These are phyloP conservation scores for Tricholoma saponaceum DNA, from an alignment of 768 basidiomycete genomes.

Conservation along the genomic window DNA sequence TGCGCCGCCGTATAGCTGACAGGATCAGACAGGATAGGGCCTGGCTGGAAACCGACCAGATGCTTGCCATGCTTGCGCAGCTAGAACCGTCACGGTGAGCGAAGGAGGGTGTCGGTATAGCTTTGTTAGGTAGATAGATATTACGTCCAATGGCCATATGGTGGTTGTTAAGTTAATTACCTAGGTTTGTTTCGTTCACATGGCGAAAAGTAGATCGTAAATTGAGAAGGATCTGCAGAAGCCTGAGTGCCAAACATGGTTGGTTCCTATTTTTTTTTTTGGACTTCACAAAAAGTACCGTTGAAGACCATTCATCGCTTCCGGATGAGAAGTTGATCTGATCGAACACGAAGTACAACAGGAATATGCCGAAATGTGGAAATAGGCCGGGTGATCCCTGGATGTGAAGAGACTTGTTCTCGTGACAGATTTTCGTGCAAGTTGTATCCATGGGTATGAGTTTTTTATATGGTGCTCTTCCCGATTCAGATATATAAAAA, in stretches of 20 bases:
- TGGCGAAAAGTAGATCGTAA: conserved; percentile 15
- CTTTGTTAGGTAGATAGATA: no score
- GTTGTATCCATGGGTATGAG: conserved; percentile 18
- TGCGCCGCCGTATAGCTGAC: conserved; percentile 38
- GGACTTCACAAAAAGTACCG: conserved; percentile 30
- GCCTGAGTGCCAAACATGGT: no score
- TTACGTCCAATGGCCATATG: background rate
- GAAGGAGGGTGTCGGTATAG: background rate
- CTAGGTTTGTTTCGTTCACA: conserved; percentile 15
- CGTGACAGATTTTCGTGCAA: conserved; percentile 34
- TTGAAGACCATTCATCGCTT: conserved; percentile 23
- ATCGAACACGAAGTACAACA: conserved; percentile 29
- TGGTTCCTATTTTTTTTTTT: no score
- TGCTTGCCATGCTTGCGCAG: conserved; percentile 26
- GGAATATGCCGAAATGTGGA: conserved; percentile 33
- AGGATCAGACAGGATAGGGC: conserved; percentile 23
- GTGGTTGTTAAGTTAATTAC: background rate
- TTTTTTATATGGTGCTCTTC: conserved; percentile 26
- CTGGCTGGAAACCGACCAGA: conserved; percentile 13
- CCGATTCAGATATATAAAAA: conserved; percentile 36
- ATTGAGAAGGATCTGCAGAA: conserved; percentile 25
- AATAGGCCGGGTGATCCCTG: conserved; percentile 34
- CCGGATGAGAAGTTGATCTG: conserved; percentile 22
- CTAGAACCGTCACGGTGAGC: conserved; percentile 21
- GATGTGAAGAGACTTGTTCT: conserved; percentile 30